These are phyloP conservation scores for Musa troglodytarum DNA, from an alignment of 176 grass and related monocot species.

Conservation along the genomic window DNA sequence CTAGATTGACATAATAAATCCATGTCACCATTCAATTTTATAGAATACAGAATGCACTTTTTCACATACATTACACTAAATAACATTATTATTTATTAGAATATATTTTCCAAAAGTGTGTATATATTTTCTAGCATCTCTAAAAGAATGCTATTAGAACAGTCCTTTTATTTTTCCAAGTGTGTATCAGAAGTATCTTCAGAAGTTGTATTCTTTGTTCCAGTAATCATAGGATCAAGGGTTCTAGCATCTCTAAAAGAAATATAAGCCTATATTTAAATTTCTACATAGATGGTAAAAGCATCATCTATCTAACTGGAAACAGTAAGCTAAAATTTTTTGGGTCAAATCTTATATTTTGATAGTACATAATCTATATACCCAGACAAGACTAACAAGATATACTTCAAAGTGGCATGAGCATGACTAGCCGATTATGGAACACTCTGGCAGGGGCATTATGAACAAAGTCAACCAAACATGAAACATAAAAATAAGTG, in stretches of 20 bases:
- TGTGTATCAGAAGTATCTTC: slow-evolving; percentile 30
- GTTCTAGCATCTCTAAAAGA: neutral
- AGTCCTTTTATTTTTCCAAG: slow-evolving; percentile 54
- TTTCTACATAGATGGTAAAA: slow-evolving; percentile 38
- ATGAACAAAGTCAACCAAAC: slow-evolving; percentile 2
- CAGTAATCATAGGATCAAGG: no score
- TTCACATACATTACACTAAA: no score
- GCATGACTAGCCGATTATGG: slow-evolving; percentile 43
- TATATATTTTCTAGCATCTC: no score
- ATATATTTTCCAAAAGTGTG: no score
- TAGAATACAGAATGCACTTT: no score
- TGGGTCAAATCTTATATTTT: slow-evolving; percentile 46
- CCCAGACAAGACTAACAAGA: slow-evolving; percentile 70
- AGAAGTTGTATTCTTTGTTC: no score
- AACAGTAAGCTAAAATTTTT: neutral
- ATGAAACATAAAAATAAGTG: neutral
- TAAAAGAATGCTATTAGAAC: slow-evolving; percentile 37
- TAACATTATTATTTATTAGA: no score
- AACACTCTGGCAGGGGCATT: slow-evolving; percentile 36
- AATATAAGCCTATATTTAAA: slow-evolving; percentile 71
- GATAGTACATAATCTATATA: slow-evolving; percentile 69
- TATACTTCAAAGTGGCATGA: slow-evolving; percentile 69
- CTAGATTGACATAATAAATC: no score
- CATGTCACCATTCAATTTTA: no score
- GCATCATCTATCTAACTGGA: slow-evolving; percentile 23